These are phyloP conservation scores for Chaetomium cochliodes DNA, from an alignment of 495 filamentous ascomycete genomes.

Conservation along the genomic window DNA sequence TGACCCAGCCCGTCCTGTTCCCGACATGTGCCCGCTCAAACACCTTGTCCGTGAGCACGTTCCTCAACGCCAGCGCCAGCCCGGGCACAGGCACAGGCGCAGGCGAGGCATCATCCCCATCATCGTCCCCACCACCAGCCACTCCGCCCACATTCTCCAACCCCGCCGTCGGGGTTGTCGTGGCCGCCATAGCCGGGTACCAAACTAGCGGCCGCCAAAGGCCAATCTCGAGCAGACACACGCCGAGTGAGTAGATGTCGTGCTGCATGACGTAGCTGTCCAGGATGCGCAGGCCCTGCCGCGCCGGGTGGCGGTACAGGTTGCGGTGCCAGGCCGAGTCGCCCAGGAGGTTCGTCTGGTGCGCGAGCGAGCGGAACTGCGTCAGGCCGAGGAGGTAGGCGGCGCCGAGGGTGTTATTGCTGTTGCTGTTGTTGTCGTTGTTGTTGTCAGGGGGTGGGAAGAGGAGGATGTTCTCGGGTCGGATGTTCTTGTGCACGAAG, in stretches of 20 bases:
- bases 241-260: not conserved
- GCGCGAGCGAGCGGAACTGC: not conserved
- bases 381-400: not conserved
- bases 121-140: not conserved
- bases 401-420: not conserved
- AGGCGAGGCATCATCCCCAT: too few relatives aligned
- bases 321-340: not conserved
- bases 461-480: not conserved
- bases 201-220: not conserved
- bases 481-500: constrained; percentile 5
- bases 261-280: not conserved
- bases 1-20: not conserved
- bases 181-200: too few relatives aligned
- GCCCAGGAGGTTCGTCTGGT: not conserved
- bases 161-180: not conserved
- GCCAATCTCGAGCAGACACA: constrained; percentile 1
- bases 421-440: not conserved
- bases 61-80: too few relatives aligned
- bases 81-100: too few relatives aligned
- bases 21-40: not conserved
- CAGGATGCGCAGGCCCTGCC: not conserved
- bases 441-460: not conserved
- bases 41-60: not conserved
- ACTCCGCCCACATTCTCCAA: not conserved
- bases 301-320: not conserved